Percentiles rank a stretch among this genome's conserved stretches.
phyloP scores from a whole-genome alignment of 176 grass and related monocot species.

The Poa pratensis region DNA sequence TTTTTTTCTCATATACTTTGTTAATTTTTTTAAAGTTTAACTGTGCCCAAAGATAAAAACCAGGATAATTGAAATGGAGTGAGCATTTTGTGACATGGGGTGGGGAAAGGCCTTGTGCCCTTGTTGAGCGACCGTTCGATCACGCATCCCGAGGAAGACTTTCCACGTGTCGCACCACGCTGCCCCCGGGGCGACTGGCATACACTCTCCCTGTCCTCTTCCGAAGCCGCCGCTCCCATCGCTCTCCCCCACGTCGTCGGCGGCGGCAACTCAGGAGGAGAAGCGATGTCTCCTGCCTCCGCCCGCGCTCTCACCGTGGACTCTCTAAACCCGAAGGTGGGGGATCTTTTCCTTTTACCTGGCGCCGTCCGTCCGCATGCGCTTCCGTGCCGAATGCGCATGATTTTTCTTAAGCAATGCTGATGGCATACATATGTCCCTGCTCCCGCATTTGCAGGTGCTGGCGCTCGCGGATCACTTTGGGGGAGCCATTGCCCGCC shows the following conservation, averaged over 20 bases:
- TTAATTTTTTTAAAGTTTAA: too few species aligned
- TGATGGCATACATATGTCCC: background rate
- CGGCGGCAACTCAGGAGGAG: background rate
- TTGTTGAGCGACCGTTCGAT: too few species aligned
- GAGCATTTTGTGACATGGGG: too few species aligned
- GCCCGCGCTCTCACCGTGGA: constrained; percentile 41
- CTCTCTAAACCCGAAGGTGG: constrained; percentile 63
- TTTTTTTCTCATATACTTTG: too few species aligned
- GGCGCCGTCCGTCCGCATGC: background rate
- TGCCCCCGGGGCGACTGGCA: too few species aligned
- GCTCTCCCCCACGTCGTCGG: background rate
- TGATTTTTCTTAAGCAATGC: background rate
- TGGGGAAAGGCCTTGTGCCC: too few species aligned
- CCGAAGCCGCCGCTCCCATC: background rate
- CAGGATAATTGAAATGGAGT: too few species aligned
- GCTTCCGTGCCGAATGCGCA: background rate
- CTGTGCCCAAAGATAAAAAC: too few species aligned
- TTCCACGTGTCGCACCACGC: too few species aligned
- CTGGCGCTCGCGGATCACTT: constrained; percentile 50
- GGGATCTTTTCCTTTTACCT: background rate
- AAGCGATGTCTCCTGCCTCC: constrained; percentile 37
- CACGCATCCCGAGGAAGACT: background rate
- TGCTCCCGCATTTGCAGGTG: constrained; percentile 24
- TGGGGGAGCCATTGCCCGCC: constrained; percentile 36
- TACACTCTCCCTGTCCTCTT: background rate